phyloP scores from a whole-genome alignment of 1,284 basidiomycete species.

The Trametes sp. region DNA sequence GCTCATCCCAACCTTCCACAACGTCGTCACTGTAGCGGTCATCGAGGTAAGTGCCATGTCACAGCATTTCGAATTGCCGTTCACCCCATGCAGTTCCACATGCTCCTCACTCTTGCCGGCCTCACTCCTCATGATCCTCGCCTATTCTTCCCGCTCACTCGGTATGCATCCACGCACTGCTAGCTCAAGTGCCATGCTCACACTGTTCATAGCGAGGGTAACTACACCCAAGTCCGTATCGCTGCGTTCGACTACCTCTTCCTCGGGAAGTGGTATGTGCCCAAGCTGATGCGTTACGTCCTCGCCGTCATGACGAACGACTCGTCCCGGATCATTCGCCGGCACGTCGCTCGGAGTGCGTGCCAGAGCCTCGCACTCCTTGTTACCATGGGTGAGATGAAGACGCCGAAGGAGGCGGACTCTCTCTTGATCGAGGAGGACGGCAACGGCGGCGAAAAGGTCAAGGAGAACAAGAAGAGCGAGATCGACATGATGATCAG shows the following conservation, averaged over 20 bases:
- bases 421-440: conserved; percentile 86
- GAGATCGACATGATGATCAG: conserved; percentile 86
- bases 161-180: conserved; percentile 57
- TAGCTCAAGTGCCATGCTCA: conserved; percentile 13
- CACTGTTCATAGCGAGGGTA: conserved; percentile 78
- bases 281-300: conserved; percentile 88
- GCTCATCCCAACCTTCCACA: conserved; percentile 94
- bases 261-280: conserved; percentile 88
- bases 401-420: conserved; percentile 78
- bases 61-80: conserved; percentile 2
- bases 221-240: conserved; percentile 90
- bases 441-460: conserved; percentile 73
- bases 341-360: conserved; percentile 87
- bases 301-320: conserved; percentile 91
- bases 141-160: conserved; percentile 88
- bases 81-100: conserved; percentile 68
- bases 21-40: conserved; percentile 90
- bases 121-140: conserved; percentile 85
- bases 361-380: conserved; percentile 90
- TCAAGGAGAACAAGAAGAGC: conserved; percentile 79
- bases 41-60: conserved; percentile 71
- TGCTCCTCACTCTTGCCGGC: conserved; percentile 81
- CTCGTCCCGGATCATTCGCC: conserved; percentile 81
- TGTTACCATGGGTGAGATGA: conserved; percentile 91
- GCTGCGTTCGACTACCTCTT: conserved; percentile 95